A percentile compares a stretch with the other conserved stretches of the same genome.
phyloP scores from a whole-genome alignment of 2,329 filamentous ascomycete species.

The Phialophora verrucosa region DNA sequence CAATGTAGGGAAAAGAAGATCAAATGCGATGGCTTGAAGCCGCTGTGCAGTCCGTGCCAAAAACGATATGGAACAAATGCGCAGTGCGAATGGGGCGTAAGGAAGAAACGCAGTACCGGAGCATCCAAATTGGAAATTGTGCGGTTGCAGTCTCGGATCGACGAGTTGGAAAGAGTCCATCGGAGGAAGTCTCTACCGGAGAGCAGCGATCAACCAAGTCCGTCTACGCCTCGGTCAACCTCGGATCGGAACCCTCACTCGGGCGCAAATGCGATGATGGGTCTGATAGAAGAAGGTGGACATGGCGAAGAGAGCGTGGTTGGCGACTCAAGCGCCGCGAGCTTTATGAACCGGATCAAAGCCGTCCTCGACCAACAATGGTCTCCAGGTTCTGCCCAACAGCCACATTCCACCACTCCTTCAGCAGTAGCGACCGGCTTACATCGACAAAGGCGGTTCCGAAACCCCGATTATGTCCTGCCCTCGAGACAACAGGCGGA shows the following conservation, averaged over 20 bases:
- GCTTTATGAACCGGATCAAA: conserved; percentile 30
- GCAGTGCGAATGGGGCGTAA: conserved; percentile 25
- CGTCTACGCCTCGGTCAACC: neutral
- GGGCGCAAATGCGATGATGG: conserved; percentile 27
- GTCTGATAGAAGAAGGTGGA: conserved; percentile 17
- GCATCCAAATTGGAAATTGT: conserved; percentile 26
- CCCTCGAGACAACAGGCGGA: conserved; percentile 25
- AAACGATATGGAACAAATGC: conserved; percentile 11
- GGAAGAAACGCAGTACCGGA: conserved; percentile 20
- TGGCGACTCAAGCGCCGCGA: conserved; percentile 24
- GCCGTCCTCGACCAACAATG: conserved; percentile 17
- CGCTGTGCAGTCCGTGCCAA: conserved; percentile 31
- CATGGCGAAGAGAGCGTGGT: neutral
- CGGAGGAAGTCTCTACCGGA: neutral
- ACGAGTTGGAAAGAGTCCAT: conserved; percentile 23
- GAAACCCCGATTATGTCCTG: conserved; percentile 29
- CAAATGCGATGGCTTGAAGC: conserved; percentile 47
- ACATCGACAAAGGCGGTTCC: conserved; percentile 25
- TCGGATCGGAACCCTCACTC: conserved; percentile 6
- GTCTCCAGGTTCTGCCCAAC: conserved; percentile 3
- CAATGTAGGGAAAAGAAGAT: conserved; percentile 51
- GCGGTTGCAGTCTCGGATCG: conserved; percentile 19
- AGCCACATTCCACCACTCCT: neutral
- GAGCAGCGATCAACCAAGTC: neutral
- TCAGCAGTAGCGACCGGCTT: conserved; percentile 37